Conservation (phyloP, 148 eudicot genomes). For the Chenopodium formosanum region DNA sequence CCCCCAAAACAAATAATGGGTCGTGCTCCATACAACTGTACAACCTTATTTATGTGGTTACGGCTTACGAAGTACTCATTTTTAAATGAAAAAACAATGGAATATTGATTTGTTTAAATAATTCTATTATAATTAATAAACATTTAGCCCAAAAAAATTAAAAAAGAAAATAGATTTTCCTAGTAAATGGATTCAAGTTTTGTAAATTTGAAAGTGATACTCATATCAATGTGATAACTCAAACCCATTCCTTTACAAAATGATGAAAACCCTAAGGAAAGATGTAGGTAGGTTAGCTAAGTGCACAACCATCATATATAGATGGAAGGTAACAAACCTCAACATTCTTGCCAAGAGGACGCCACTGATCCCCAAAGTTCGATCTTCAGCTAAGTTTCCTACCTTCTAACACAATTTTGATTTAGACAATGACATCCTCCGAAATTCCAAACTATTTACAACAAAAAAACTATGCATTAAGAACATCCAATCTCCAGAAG, state of each 20-base stretch:
- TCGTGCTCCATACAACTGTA: no score
- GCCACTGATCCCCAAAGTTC: not conserved
- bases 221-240: not conserved
- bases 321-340: not conserved
- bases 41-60: no score
- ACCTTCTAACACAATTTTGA: not conserved
- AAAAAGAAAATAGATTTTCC: no score
- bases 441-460: slow-evolving; percentile 14
- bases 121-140: no score
- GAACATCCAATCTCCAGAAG: slow-evolving; percentile 5
- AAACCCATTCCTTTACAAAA: not conserved
- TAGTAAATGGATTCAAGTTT: no score
- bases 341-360: not conserved
- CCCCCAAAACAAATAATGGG: no score
- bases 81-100: no score
- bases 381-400: not conserved
- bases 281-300: not conserved
- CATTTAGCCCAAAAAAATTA: no score
- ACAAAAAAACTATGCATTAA: not conserved
- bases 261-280: not conserved
- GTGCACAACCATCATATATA: not conserved
- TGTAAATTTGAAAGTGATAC: not conserved
- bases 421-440: not conserved
- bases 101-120: no score
- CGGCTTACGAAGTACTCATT: no score